A percentile compares a stretch with the other conserved stretches of the same genome.
Evolutionary conservation across 129 eudicot genomes (phyloP).

Genomic region (Flaveria trinervia): DNA sequence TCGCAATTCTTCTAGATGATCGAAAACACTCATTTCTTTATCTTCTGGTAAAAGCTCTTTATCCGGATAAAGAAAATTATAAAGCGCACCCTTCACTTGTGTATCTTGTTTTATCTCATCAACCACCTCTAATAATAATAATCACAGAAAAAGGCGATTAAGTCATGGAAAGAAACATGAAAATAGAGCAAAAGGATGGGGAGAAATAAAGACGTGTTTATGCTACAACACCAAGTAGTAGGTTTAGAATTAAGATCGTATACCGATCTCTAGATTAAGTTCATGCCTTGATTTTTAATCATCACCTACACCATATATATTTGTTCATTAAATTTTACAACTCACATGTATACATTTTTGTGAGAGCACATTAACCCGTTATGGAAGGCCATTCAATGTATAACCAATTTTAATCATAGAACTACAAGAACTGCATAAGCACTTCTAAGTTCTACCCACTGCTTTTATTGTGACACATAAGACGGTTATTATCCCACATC

Average conservation of each 20-base stretch:
- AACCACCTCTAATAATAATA: conserved; percentile 44
- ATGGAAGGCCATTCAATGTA: background rate
- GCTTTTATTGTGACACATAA: background rate
- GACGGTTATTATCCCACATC: background rate
- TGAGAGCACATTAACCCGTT: background rate
- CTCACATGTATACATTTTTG: background rate
- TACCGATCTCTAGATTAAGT: background rate
- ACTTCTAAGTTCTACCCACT: background rate
- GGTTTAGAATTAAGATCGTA: conserved; percentile 1
- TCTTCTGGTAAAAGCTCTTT: conserved; percentile 95
- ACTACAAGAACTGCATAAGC: background rate
- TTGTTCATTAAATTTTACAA: background rate
- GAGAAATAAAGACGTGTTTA: background rate
- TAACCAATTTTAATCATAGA: background rate
- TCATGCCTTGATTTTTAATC: conserved; percentile 2
- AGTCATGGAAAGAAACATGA: background rate
- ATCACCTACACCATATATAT: background rate
- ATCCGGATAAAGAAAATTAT: conserved; percentile 77
- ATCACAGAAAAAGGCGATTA: conserved; percentile 10
- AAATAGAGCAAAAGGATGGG: background rate
- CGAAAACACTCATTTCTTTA: conserved; percentile 87
- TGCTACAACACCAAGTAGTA: background rate
- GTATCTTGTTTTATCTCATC: conserved; percentile 46
- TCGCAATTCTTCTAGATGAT: conserved; percentile 93
- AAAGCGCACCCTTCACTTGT: conserved; percentile 47